Percentiles rank a stretch among this genome's conserved stretches.
These are phyloP conservation scores for Lachancea nothofagi DNA, from an alignment of 805 yeast species.

Conservation along the genomic window DNA sequence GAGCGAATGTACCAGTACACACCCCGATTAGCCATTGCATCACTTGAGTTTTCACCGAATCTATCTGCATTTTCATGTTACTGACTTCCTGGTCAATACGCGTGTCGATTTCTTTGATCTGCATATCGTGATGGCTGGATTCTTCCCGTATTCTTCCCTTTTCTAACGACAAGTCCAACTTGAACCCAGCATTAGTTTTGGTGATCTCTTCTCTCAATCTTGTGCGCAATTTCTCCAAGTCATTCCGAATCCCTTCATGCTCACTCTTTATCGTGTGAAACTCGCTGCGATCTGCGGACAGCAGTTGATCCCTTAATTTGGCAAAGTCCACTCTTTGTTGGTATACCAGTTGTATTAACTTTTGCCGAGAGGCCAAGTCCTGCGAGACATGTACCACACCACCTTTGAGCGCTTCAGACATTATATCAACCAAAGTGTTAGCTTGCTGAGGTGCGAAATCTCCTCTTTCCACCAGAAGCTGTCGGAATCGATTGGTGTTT, in stretches of 20 bases:
- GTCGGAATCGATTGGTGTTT: slow-evolving; percentile 71
- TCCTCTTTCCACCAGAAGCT: slow-evolving; percentile 50
- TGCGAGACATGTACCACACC: slow-evolving; percentile 71
- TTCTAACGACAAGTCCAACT: slow-evolving; percentile 85
- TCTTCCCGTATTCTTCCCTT: slow-evolving; percentile 96
- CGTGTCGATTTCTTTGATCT: slow-evolving; percentile 91
- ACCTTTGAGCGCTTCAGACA: slow-evolving; percentile 70
- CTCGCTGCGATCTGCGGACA: slow-evolving; percentile 81
- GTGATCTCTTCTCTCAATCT: slow-evolving; percentile 86
- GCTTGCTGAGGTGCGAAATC: slow-evolving; percentile 77
- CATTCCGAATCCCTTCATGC: slow-evolving; percentile 77
- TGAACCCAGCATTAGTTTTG: slow-evolving; percentile 81
- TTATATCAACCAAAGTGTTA: slow-evolving; percentile 67
- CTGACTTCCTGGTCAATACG: slow-evolving; percentile 93
- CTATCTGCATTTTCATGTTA: slow-evolving; percentile 92
- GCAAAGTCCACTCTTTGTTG: slow-evolving; percentile 97
- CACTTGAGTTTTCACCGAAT: slow-evolving; percentile 91
- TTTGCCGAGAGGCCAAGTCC: slow-evolving; percentile 80
- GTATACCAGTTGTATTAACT: slow-evolving; percentile 76
- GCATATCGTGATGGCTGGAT: slow-evolving; percentile 83
- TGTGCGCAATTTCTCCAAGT: slow-evolving; percentile 79
- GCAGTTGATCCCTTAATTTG: slow-evolving; percentile 85
- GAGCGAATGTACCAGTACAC: slow-evolving; percentile 95
- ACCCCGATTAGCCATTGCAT: slow-evolving; percentile 99
- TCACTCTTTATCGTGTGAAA: slow-evolving; percentile 77